Base-by-base conservation (phyloP, 2,329 filamentous ascomycete genomes). In the Metarhizium robertsii region DNA sequence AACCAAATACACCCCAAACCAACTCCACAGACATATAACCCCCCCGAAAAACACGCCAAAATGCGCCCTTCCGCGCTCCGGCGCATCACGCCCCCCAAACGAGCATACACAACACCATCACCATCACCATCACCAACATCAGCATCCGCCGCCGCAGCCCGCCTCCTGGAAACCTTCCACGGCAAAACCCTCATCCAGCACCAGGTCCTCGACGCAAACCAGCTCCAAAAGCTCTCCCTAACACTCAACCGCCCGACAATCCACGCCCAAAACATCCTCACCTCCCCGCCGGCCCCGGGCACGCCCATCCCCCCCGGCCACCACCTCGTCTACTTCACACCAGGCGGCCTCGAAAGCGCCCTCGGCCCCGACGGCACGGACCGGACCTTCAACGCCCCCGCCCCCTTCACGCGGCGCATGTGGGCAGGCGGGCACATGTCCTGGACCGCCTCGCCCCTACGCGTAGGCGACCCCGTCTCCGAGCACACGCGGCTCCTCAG, bases 271-370 rank as follows among this genome's bases (percentile, higher is more conserved):
- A 67, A 75, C 48, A 61, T 78, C 4, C 70, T 73, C 6, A 64
- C 69, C 36, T 54, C 65, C 0, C 55, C 73, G 0, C 73, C 77
- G 0, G 61, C 67, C 0, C 51, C 62, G 0, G 77, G 77, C 7
- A 81, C 79, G 0, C 74, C 75, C 0, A 58, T 86, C 1, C 82
- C 83, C 0, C 74, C 79, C 0, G 82, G 80, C 2, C 83, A 85
- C 59, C 84, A 87, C 62, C 72, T 87, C 0, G 78, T 77, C 0
- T 87, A 86, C 65, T 86, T 87, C 63, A 84, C 82, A 0, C 81
- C 83, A 0, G 69, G 70, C 0, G 78, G 78, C 4, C 58, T 79
- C 0, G 83, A 86, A 61, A 58, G 64, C 1, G 73, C 79, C 6
- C 73, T 87, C 0, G 83, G 82, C 0, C 58, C 65, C 0, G 84